Conservation (phyloP, 495 filamentous ascomycete species). For the Talaromyces wortmannii region DNA sequence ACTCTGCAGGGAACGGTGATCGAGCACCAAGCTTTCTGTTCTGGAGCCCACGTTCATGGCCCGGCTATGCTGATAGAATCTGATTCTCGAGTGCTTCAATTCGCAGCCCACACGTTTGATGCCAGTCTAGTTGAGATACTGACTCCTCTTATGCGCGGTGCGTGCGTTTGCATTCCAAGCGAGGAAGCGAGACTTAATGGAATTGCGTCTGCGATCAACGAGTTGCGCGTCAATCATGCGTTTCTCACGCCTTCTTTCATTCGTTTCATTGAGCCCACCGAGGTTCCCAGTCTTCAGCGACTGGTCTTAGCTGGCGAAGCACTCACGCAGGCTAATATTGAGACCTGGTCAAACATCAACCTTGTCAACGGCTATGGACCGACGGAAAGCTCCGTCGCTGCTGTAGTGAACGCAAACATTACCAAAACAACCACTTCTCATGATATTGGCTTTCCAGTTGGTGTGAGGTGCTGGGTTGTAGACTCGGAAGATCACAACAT, state of each 20-base stretch:
- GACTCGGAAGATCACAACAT: conserved; percentile 34
- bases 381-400: conserved; percentile 34
- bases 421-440: conserved; percentile 26
- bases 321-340: conserved; percentile 43
- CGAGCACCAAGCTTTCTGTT: conserved; percentile 38
- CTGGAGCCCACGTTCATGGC: conserved; percentile 35
- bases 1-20: conserved; percentile 34
- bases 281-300: conserved; percentile 36
- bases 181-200: conserved; percentile 45
- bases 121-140: conserved; percentile 36
- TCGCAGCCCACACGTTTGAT: conserved; percentile 49
- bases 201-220: conserved; percentile 36
- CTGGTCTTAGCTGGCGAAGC: conserved; percentile 48
- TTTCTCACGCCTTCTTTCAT: conserved; percentile 48
- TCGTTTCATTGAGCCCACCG: conserved; percentile 34
- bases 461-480: conserved; percentile 37
- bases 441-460: conserved; percentile 38
- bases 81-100: conserved; percentile 36
- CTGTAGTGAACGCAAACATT: conserved; percentile 29
- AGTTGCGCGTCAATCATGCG: conserved; percentile 35
- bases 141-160: conserved; percentile 35
- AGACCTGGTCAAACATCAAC: conserved; percentile 46
- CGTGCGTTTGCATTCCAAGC: conserved; percentile 39
- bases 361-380: conserved; percentile 59
- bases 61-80: conserved; percentile 20